phyloP scores from a whole-genome alignment of 2,329 filamentous ascomycete genomes.

The Ceratocystis destructans region DNA sequence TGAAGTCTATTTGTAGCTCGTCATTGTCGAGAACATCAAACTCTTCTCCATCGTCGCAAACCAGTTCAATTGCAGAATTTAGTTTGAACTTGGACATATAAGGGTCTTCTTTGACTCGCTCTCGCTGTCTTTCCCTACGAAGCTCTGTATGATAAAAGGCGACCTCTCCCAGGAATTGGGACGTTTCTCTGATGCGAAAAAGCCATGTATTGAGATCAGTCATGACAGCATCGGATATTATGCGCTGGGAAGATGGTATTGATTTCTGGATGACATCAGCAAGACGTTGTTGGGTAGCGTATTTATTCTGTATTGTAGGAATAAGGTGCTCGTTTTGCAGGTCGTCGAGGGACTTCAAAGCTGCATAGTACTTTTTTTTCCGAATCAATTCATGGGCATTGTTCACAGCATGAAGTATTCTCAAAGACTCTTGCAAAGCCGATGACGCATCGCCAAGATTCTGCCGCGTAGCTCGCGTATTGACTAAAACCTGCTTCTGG shows the following conservation, averaged over 20 bases:
- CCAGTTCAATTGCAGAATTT: constrained; percentile 89
- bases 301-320: constrained; percentile 59
- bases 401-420: constrained; percentile 84
- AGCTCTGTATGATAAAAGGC: constrained; percentile 93
- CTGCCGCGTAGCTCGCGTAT: constrained; percentile 80
- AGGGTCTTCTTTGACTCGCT: constrained; percentile 60
- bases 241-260: constrained; percentile 79
- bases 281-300: constrained; percentile 86
- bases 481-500: constrained; percentile 87
- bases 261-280: constrained; percentile 93
- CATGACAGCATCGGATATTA: constrained; percentile 95
- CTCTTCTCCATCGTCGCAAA: constrained; percentile 89
- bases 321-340: constrained; percentile 86
- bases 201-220: constrained; percentile 94
- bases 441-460: constrained; percentile 90
- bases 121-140: constrained; percentile 67
- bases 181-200: constrained; percentile 86
- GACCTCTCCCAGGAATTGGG: constrained; percentile 88
- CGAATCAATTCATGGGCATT: constrained; percentile 82
- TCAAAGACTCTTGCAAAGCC: constrained; percentile 78
- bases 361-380: constrained; percentile 91
- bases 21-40: constrained; percentile 94
- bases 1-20: constrained; percentile 87
- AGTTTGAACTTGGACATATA: constrained; percentile 75
- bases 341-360: constrained; percentile 85